A percentile compares a stretch with the other conserved stretches of the same genome.
Evolutionary conservation across 2,329 filamentous ascomycete genomes (phyloP).

Genomic region (Diplodia intermedia): DNA sequence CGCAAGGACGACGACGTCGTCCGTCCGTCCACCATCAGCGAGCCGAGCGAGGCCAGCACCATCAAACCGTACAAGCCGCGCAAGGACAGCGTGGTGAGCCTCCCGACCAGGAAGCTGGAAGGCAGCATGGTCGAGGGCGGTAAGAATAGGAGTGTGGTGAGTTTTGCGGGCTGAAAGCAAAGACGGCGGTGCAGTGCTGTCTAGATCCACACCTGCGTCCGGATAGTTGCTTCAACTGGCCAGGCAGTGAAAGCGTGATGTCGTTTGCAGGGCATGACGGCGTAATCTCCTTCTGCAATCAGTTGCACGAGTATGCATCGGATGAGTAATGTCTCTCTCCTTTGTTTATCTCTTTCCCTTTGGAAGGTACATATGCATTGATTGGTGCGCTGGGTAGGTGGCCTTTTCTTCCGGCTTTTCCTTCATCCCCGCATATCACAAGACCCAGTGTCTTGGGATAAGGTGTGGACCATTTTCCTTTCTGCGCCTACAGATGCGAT

Average conservation of each 20-base stretch:
- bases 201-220: background rate
- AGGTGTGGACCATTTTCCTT: background rate
- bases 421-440: background rate
- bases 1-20: constrained; percentile 27
- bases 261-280: background rate
- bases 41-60: constrained; percentile 47
- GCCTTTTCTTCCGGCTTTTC: background rate
- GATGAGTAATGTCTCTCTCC: constrained; percentile 3
- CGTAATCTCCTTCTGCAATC: background rate
- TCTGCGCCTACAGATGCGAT: background rate
- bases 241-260: background rate
- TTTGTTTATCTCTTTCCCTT: background rate
- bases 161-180: constrained; percentile 22
- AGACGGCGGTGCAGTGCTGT: background rate
- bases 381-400: background rate
- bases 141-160: constrained; percentile 24
- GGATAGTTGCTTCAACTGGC: background rate
- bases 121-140: background rate
- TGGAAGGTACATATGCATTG: background rate
- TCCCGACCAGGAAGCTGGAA: constrained; percentile 25
- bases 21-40: constrained; percentile 40
- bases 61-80: constrained; percentile 39
- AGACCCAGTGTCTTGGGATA: background rate
- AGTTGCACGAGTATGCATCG: background rate
- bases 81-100: constrained; percentile 30